Percentiles rank a stretch among this genome's conserved stretches.
Conservation (phyloP, 148 eudicot species). For the Polygonum maritimum region DNA sequence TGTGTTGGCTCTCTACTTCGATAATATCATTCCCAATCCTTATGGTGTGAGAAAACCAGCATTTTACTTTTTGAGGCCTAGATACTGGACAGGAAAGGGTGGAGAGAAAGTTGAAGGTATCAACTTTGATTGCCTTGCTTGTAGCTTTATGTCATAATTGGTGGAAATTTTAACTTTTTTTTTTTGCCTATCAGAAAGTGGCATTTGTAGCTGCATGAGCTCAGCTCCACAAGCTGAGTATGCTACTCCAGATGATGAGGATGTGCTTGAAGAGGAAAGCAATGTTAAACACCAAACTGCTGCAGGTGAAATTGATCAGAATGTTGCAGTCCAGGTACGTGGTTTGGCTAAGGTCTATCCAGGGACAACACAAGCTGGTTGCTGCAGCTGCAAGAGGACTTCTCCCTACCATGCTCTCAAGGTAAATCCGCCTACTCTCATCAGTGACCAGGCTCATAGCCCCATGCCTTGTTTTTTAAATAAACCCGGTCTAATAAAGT, state of each 20-base stretch:
- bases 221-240: constrained; percentile 27
- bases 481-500: too few species aligned
- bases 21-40: constrained; percentile 72
- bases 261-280: constrained; percentile 78
- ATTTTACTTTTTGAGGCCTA: constrained; percentile 61
- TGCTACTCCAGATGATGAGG: constrained; percentile 60
- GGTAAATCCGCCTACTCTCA: constrained; percentile 17
- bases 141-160: background rate
- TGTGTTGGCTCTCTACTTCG: constrained; percentile 79
- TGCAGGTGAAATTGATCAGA: constrained; percentile 49
- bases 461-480: too few species aligned
- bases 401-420: constrained; percentile 79
- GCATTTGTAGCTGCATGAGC: constrained; percentile 20
- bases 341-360: constrained; percentile 80
- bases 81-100: constrained; percentile 81
- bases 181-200: constrained; percentile 10
- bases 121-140: background rate
- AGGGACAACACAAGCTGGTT: constrained; percentile 25
- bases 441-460: too few species aligned
- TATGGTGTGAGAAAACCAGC: constrained; percentile 76
- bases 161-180: background rate
- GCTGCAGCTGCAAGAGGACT: constrained; percentile 28
- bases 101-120: constrained; percentile 64
- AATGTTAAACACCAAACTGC: constrained; percentile 49
- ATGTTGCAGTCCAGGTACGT: constrained; percentile 77